These are phyloP conservation scores for Pyrrhoderma lamaoense DNA, from an alignment of 1,284 basidiomycete genomes.

Conservation along the genomic window DNA sequence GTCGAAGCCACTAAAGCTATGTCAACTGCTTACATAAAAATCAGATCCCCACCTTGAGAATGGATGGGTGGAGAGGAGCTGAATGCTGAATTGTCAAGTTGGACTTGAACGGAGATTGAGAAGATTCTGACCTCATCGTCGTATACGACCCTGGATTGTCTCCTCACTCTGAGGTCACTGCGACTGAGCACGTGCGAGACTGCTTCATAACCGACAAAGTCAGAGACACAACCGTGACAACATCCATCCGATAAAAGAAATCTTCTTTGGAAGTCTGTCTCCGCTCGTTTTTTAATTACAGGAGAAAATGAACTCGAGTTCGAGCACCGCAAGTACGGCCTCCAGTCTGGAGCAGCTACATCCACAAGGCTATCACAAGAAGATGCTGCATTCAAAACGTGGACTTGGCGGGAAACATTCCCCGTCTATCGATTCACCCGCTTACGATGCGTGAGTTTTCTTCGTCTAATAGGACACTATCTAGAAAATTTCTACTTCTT, in stretches of 20 bases:
- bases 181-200: constrained; percentile 8
- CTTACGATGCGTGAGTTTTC: constrained; percentile 17
- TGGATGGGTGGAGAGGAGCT: too few species aligned
- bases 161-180: constrained; percentile 6
- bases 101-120: too few species aligned
- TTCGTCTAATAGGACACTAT: background rate
- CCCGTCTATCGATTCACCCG: constrained; percentile 13
- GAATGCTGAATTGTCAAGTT: too few species aligned
- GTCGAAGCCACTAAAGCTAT: too few species aligned
- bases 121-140: background rate
- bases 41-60: too few species aligned
- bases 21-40: too few species aligned
- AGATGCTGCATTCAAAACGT: constrained; percentile 16
- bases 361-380: constrained; percentile 13
- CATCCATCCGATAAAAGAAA: constrained; percentile 1
- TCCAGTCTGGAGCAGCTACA: background rate
- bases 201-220: too few species aligned
- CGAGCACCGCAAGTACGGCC: background rate
- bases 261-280: too few species aligned
- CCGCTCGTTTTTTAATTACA: too few species aligned
- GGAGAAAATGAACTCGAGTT: background rate
- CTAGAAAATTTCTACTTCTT: background rate
- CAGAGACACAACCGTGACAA: background rate
- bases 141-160: background rate
- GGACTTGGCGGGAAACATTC: constrained; percentile 14